Percentiles rank a stretch among this genome's conserved stretches.
These are phyloP conservation scores for Patellifolia procumbens DNA, from an alignment of 179 eudicot genomes.

Conservation along the genomic window DNA sequence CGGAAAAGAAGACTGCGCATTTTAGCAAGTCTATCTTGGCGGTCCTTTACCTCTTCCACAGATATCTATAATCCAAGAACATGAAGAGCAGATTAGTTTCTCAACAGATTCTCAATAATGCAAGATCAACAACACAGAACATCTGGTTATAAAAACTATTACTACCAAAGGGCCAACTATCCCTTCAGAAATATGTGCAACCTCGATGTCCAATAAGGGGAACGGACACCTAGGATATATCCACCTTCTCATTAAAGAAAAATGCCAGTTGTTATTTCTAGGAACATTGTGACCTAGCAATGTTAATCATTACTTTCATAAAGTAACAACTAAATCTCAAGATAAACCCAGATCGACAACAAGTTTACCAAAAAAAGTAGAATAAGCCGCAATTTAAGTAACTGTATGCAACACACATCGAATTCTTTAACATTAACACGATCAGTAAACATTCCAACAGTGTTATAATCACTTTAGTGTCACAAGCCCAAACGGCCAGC, in stretches of 20 bases:
- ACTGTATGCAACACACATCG: not conserved
- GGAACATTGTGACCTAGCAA: not conserved
- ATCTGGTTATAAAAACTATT: not conserved
- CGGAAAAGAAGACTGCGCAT: slow-evolving; percentile 88
- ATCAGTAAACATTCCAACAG: not conserved
- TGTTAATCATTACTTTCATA: not conserved
- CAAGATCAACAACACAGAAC: not conserved
- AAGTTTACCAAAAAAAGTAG: not conserved
- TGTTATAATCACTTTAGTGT: not conserved
- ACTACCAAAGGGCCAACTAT: not conserved
- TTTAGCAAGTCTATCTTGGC: slow-evolving; percentile 73
- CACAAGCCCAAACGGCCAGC: not conserved
- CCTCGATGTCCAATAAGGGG: not conserved
- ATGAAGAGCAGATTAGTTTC: slow-evolving; percentile 2
- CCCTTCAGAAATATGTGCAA: not conserved
- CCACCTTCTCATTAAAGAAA: too few relatives aligned
- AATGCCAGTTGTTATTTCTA: not conserved
- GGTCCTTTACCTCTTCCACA: slow-evolving; percentile 78
- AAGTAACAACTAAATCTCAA: not conserved
- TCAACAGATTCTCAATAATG: not conserved
- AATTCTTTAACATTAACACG: not conserved
- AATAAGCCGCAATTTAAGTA: not conserved
- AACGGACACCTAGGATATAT: not conserved
- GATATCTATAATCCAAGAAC: slow-evolving; percentile 49
- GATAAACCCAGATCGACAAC: not conserved